phyloP scores from a whole-genome alignment of 2,329 filamentous ascomycete genomes.

The Calcarisporium arbuscula region DNA sequence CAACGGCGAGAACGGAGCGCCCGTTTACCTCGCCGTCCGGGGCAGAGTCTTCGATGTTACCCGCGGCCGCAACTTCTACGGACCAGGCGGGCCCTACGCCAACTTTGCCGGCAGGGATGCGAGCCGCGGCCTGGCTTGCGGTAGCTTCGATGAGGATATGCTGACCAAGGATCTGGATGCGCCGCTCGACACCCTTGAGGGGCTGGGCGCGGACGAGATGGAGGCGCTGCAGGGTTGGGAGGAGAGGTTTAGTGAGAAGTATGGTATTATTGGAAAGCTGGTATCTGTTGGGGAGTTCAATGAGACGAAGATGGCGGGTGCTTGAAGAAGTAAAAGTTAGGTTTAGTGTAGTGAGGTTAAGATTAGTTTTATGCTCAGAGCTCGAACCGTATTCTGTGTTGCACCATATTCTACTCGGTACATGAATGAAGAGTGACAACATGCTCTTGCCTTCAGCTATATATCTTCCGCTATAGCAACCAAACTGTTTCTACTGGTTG shows the following conservation, averaged over 20 bases:
- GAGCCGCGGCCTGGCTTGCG: constrained; percentile 76
- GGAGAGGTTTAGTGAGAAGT: constrained; percentile 88
- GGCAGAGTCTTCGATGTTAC: constrained; percentile 89
- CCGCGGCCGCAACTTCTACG: constrained; percentile 86
- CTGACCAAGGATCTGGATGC: constrained; percentile 84
- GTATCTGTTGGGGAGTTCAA: constrained; percentile 47
- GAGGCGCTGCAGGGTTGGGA: constrained; percentile 89
- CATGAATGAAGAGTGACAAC: no score
- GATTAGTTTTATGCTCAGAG: no score
- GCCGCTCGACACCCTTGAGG: constrained; percentile 70
- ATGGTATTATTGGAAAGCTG: constrained; percentile 85
- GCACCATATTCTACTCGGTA: no score
- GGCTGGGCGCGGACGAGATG: constrained; percentile 66
- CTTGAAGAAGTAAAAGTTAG: constrained; percentile 3
- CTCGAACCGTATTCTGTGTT: no score
- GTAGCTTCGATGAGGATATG: constrained; percentile 94
- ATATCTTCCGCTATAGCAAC: no score
- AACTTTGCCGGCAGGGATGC: constrained; percentile 96
- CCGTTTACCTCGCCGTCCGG: constrained; percentile 86
- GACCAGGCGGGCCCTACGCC: constrained; percentile 86
- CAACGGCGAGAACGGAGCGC: constrained; percentile 67
- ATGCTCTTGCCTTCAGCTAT: no score
- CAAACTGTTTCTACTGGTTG: no score
- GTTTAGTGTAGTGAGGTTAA: no score
- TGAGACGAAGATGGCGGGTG: constrained; percentile 7